A percentile compares a stretch with the other conserved stretches of the same genome.
phyloP scores from a whole-genome alignment of 805 yeast species.

The Lipomyces spencermartinsiae region DNA sequence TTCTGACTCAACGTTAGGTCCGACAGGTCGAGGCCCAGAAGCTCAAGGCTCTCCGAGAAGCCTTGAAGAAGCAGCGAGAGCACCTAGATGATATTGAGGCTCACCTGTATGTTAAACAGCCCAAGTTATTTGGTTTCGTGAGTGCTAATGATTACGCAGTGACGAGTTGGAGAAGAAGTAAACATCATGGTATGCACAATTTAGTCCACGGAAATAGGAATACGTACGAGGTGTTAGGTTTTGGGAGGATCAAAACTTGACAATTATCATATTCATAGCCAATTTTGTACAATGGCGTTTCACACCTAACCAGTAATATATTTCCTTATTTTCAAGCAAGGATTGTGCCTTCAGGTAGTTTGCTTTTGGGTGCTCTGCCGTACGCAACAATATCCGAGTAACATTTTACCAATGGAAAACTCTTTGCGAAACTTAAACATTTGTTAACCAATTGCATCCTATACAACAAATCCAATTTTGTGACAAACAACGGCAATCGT shows the following conservation, averaged over 20 bases:
- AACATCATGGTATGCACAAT: neutral
- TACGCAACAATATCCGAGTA: neutral
- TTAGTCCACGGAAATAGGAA: neutral
- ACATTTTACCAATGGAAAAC: neutral
- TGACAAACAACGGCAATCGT: neutral
- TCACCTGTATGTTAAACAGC: slow-evolving; percentile 37
- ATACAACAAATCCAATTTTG: neutral
- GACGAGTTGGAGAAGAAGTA: slow-evolving; percentile 36
- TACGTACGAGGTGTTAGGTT: neutral
- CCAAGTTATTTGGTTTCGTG: neutral
- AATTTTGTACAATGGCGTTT: neutral
- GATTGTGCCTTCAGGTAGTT: neutral
- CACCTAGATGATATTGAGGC: slow-evolving; percentile 39
- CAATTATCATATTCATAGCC: neutral
- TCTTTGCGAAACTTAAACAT: neutral
- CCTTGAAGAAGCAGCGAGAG: slow-evolving; percentile 67
- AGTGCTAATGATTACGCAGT: slow-evolving; percentile 15
- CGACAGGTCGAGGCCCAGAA: slow-evolving; percentile 91
- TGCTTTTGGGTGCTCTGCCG: neutral
- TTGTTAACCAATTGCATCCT: neutral
- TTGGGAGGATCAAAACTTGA: neutral
- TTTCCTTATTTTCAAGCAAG: neutral
- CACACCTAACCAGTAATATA: slow-evolving; percentile 1
- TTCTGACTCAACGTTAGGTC: slow-evolving; percentile 44
- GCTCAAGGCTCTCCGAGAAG: slow-evolving; percentile 74